These are phyloP conservation scores for Colletotrichum incanum DNA, from an alignment of 2,329 filamentous ascomycete species.

Conservation along the genomic window DNA sequence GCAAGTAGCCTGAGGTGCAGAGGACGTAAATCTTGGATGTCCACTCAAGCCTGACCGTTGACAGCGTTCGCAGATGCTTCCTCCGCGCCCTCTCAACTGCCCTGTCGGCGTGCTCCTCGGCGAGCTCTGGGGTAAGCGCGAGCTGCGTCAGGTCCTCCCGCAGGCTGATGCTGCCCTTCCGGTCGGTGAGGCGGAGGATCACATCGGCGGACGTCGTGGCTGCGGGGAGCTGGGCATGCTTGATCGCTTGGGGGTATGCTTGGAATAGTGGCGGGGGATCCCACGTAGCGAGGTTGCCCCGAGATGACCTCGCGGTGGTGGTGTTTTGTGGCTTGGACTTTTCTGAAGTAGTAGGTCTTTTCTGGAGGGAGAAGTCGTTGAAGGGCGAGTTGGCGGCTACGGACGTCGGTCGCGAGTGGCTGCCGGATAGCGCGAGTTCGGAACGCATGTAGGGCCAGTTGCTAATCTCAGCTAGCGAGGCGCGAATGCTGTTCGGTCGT, in stretches of 20 bases:
- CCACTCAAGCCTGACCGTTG: slow-evolving; percentile 71
- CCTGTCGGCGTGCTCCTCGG: slow-evolving; percentile 50
- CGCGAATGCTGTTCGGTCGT: slow-evolving; percentile 58
- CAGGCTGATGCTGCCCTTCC: slow-evolving; percentile 59
- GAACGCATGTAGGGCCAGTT: slow-evolving; percentile 57
- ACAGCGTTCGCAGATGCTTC: slow-evolving; percentile 62
- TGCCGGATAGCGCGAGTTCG: slow-evolving; percentile 31
- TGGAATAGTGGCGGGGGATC: slow-evolving; percentile 86
- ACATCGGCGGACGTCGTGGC: slow-evolving; percentile 79
- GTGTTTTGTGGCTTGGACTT: slow-evolving; percentile 26
- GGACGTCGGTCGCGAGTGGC: slow-evolving; percentile 23
- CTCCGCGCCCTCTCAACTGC: slow-evolving; percentile 59
- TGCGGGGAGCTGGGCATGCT: slow-evolving; percentile 79
- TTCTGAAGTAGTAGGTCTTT: slow-evolving; percentile 32
- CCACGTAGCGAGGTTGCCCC: slow-evolving; percentile 65
- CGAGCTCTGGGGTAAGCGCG: slow-evolving; percentile 44
- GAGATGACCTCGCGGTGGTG: slow-evolving; percentile 38
- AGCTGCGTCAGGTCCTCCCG: slow-evolving; percentile 53
- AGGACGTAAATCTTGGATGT: slow-evolving; percentile 82
- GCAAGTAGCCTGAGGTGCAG: slow-evolving; percentile 78
- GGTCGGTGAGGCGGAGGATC: slow-evolving; percentile 74
- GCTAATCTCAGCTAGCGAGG: slow-evolving; percentile 63
- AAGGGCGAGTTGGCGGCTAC: slow-evolving; percentile 33
- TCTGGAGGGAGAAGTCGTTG: slow-evolving; percentile 31
- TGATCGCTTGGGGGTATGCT: slow-evolving; percentile 87